Percentiles rank a stretch among this genome's conserved stretches.
phyloP scores from a whole-genome alignment of 306 rosid species.

The Herpetospermum pedunculosum region DNA sequence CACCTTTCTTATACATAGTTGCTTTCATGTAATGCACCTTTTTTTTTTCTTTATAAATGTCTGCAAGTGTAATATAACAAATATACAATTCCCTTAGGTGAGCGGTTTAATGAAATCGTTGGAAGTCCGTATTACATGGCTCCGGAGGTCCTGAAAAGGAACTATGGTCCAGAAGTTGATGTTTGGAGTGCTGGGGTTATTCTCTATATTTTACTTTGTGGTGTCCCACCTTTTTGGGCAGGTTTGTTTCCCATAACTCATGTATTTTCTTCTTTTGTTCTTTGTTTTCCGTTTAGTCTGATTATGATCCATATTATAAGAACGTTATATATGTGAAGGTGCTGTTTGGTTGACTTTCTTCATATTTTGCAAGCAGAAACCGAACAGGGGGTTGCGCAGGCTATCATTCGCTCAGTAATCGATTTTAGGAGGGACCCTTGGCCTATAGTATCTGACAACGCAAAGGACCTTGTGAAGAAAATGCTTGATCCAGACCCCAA shows the following conservation, averaged over 20 bases:
- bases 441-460: constrained; percentile 25
- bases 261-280: not conserved
- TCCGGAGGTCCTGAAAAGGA: constrained; percentile 71
- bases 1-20: not conserved
- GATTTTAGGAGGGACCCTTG: constrained; percentile 30
- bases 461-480: constrained; percentile 28
- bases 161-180: constrained; percentile 77
- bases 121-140: constrained; percentile 92
- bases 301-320: not conserved
- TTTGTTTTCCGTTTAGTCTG: not conserved
- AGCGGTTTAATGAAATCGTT: constrained; percentile 44
- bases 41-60: not conserved
- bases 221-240: constrained; percentile 92
- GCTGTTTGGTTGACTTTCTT: not conserved
- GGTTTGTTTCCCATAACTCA: constrained; percentile 29
- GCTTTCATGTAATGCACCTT: not conserved
- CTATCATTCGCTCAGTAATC: constrained; percentile 22
- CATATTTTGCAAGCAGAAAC: constrained; percentile 13
- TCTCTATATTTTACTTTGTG: constrained; percentile 66
- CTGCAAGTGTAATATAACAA: not conserved
- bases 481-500: constrained; percentile 28
- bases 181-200: constrained; percentile 92
- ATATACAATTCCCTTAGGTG: constrained; percentile 18
- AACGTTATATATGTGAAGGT: not conserved
- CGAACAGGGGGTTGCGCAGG: constrained; percentile 27